Percentiles rank a stretch among this genome's conserved stretches.
These are phyloP conservation scores for Xylaria sp. DNA, from an alignment of 2,329 filamentous ascomycete genomes.

Conservation along the genomic window DNA sequence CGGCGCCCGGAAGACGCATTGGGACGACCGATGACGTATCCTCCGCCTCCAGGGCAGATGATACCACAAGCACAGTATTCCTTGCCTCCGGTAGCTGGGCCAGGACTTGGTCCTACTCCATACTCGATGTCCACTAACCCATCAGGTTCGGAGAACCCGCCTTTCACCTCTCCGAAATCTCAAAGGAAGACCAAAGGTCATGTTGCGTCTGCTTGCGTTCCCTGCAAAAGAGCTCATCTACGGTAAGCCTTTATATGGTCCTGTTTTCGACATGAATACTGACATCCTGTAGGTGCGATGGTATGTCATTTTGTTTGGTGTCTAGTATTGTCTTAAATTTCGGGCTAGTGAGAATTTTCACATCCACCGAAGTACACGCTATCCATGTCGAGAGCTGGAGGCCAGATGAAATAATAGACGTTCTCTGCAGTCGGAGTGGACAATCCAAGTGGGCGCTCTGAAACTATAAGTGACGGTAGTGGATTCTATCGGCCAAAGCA, in stretches of 20 bases:
- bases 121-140: constrained; percentile 50
- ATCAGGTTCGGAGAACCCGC: constrained; percentile 56
- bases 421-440: constrained; percentile 20
- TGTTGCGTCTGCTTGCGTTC: constrained; percentile 85
- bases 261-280: constrained; percentile 43
- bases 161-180: constrained; percentile 66
- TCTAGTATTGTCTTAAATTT: constrained; percentile 2
- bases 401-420: constrained; percentile 2
- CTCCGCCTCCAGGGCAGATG: constrained; percentile 48
- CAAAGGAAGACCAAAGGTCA: constrained; percentile 80
- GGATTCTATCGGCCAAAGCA: background rate
- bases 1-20: constrained; percentile 53
- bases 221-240: constrained; percentile 86
- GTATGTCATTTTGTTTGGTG: constrained; percentile 60
- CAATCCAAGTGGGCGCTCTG: constrained; percentile 20
- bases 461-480: background rate
- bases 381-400: background rate
- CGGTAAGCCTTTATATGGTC: constrained; percentile 57
- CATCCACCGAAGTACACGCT: background rate
- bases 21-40: constrained; percentile 49
- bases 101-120: constrained; percentile 44
- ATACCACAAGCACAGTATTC: constrained; percentile 52
- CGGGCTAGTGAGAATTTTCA: background rate
- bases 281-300: constrained; percentile 65
- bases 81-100: constrained; percentile 50